Evolutionary conservation across 345 rosid species (phyloP).

Genomic region (Citropsis articulata): DNA sequence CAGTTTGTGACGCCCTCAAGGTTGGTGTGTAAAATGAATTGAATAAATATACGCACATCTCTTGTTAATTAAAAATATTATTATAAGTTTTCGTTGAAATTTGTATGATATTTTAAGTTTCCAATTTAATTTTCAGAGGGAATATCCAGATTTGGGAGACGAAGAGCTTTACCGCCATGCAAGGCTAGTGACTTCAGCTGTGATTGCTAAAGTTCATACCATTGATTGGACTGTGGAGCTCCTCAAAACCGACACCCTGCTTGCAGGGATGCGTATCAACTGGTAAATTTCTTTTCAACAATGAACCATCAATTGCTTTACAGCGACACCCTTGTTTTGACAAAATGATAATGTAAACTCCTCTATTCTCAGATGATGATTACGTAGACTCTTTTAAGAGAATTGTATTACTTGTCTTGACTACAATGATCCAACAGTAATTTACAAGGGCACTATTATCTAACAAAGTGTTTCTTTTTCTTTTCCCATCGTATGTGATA

Average conservation of each 20-base stretch:
- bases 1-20: slow-evolving; percentile 53
- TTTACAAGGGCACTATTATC: too few relatives aligned
- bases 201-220: slow-evolving; percentile 65
- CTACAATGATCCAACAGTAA: too few relatives aligned
- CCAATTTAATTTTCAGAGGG: slow-evolving; percentile 20
- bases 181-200: slow-evolving; percentile 59
- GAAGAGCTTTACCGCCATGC: slow-evolving; percentile 50
- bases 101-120: not conserved
- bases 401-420: too few relatives aligned
- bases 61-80: too few relatives aligned
- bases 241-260: slow-evolving; percentile 52
- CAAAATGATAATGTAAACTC: too few relatives aligned
- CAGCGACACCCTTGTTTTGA: too few relatives aligned
- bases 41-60: too few relatives aligned
- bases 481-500: too few relatives aligned
- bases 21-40: slow-evolving; percentile 9
- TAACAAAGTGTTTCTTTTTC: too few relatives aligned
- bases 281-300: slow-evolving; percentile 27
- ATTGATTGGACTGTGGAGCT: slow-evolving; percentile 73
- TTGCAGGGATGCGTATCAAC: slow-evolving; percentile 55
- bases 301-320: not conserved
- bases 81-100: too few relatives aligned
- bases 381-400: too few relatives aligned
- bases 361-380: too few relatives aligned
- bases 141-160: slow-evolving; percentile 36